A percentile compares a stretch with the other conserved stretches of the same genome.
phyloP scores from a whole-genome alignment of 805 yeast genomes.

The Clavispora phyllophila region DNA sequence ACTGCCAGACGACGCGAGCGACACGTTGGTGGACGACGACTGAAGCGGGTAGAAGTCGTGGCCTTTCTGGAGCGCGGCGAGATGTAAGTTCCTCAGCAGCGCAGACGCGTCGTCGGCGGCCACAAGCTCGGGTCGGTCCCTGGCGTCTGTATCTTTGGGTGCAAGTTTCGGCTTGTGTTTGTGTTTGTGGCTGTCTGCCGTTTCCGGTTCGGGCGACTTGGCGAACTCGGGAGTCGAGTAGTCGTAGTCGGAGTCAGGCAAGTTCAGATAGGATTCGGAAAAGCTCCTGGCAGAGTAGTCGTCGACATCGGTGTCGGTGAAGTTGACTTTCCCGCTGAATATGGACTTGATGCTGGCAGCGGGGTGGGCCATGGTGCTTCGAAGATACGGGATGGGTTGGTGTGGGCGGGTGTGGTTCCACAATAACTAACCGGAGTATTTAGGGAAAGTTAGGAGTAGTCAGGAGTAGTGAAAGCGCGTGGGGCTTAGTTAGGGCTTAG shows the following conservation, averaged over 20 bases:
- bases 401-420: no score
- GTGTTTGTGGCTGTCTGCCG: neutral
- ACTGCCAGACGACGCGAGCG: constrained; percentile 22
- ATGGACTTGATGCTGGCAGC: constrained; percentile 38
- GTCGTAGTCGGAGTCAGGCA: neutral
- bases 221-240: neutral
- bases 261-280: neutral
- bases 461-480: no score
- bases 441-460: no score
- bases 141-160: neutral
- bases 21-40: constrained; percentile 18
- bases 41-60: neutral
- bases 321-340: constrained; percentile 29
- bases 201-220: neutral
- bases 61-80: constrained; percentile 2
- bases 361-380: constrained; percentile 38
- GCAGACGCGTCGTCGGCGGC: constrained; percentile 10
- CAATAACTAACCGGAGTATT: no score
- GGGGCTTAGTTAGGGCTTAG: no score
- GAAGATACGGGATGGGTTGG: no score
- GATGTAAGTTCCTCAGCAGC: constrained; percentile 18
- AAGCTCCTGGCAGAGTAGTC: neutral
- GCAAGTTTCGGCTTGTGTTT: neutral
- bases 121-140: neutral
- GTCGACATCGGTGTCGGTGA: constrained; percentile 8